These are phyloP conservation scores for Pterocarpus macrocarpus DNA, from an alignment of 306 rosid species.

Conservation along the genomic window DNA sequence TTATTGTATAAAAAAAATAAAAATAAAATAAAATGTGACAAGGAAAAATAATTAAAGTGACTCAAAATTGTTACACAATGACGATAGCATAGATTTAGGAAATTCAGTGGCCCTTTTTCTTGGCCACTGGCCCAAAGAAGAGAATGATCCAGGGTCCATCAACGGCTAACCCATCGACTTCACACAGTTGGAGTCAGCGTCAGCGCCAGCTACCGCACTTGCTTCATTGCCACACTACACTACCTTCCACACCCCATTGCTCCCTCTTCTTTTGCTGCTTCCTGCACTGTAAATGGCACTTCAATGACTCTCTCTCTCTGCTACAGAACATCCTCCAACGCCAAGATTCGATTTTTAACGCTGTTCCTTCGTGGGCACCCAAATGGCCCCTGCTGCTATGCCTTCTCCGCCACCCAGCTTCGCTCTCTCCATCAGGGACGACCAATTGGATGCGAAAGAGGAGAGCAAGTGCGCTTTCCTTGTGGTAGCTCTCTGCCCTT, in stretches of 20 bases:
- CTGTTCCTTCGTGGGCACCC: conserved; percentile 16
- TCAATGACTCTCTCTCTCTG: conserved; percentile 60
- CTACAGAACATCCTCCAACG: background rate
- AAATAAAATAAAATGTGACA: too few species aligned
- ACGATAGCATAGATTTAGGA: background rate
- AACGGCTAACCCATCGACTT: conserved; percentile 28
- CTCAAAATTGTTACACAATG: too few species aligned
- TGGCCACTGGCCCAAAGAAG: background rate
- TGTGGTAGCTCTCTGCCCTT: conserved; percentile 84
- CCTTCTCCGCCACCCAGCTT: conserved; percentile 62
- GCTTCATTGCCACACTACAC: background rate
- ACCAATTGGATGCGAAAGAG: conserved; percentile 53
- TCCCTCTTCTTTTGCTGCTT: background rate
- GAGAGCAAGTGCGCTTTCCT: conserved; percentile 65
- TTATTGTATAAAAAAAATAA: too few species aligned
- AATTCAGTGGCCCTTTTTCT: too few species aligned
- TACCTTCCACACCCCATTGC: background rate
- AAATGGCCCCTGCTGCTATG: conserved; percentile 57
- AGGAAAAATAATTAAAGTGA: too few species aligned
- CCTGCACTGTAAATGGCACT: conserved; percentile 58
- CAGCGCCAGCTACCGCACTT: too few species aligned
- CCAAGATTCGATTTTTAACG: conserved; percentile 35
- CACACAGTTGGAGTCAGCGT: background rate
- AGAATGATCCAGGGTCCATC: conserved; percentile 1
- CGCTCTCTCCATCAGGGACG: conserved; percentile 61